Evolutionary conservation across 805 yeast species (phyloP), one percentile per base, ranked within the genome.

Genomic region (Lipomyces lipofer): DNA sequence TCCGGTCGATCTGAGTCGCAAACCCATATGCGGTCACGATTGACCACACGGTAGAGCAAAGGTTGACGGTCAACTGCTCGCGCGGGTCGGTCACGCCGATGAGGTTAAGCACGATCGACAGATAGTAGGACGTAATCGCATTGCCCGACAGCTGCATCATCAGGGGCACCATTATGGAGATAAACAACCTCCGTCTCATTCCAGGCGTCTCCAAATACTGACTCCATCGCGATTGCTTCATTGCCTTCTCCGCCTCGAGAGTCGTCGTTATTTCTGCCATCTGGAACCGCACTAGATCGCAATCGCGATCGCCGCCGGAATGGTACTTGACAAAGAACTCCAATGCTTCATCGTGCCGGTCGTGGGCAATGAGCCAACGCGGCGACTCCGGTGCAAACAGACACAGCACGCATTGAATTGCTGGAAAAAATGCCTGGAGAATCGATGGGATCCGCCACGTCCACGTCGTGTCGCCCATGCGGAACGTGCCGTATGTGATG

Each of bases 311-410:
- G 48, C 72, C 67, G 51, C 77, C 78, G 54, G 73, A 75, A 64
- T 78, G 78, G 60, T 66, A 66, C 49, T 68, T 71, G 4, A 73
- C 65, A 56, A 79, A 61, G 36, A 71, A 70, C 30, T 71, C 66
- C 29, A 79, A 72, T 1, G 91, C 92, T 48, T 77, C 75, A 15
- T 78, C 83, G 51, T 79, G 65, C 24, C 78, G 70, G 59, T 79
- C 80, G 59, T 81, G 79, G 44, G 79, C 79, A 22, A 88, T 84
- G 58, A 72, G 79, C 71, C 73, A 88, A 65, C 95, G 77, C 32
- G 95, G 95, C 39, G 86, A 82, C 72, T 43, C 86, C 81, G 57
- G 80, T 64, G 71, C 78, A 30, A 51, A 66, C 80, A 78, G 33
- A 79, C 67, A 67, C 79, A 84, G 38, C 80, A 79, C 68, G 71